Evolutionary conservation across 129 eudicot genomes (phyloP), one percentile per base, ranked within the genome.

Genomic region (Flaveria brownii): DNA sequence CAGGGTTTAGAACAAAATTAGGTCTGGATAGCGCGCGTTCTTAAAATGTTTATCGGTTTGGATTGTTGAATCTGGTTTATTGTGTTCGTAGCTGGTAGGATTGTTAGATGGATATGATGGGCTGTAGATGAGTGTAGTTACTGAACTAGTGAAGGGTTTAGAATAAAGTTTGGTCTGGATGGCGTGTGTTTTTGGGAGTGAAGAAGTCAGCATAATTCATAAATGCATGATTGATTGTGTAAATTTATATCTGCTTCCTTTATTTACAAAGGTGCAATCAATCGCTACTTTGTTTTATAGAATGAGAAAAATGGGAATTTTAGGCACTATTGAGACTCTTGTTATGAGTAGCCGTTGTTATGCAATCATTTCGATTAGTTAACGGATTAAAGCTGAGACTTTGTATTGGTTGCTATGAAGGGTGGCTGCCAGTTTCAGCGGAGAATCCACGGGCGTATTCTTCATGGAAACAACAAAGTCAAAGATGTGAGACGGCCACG

Each of bases 391-490:
- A 25, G 70, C 60, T 69, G 62, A 57, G 41, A 5, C 12, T 49
- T 77, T 84, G 46, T 63, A 33, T 79, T 65, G 59, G 56, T 68
- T 74, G 28, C 17, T 64, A 39, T 82, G 56, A 60, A 90, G 93
- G 83, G 15, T 65, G 82, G 20, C 65, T 85, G 51, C 91, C 97
- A 13, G 67, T 81, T 81, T 42, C 50, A 17, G 77, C 68, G 8
- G 87, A 87, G 41, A 90, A 84, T 55, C 81, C 82, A 1, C 83
- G 83, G 65, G 81, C 89, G 1, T 82, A 78, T 65, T 57, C 91
- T 73, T 82, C 88, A 7, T 81, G 81, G 91, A 87, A 86, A 68
- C 91, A 83, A 60, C 91, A 76, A 82, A 81, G 57, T 62, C 82
- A 67, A 75, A 73, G 75, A 71, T 70, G 18, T 45, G 87, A 85